Evolutionary conservation across 2,329 filamentous ascomycete genomes (phyloP).

Genomic region (Microdochium trichocladiopsis): DNA sequence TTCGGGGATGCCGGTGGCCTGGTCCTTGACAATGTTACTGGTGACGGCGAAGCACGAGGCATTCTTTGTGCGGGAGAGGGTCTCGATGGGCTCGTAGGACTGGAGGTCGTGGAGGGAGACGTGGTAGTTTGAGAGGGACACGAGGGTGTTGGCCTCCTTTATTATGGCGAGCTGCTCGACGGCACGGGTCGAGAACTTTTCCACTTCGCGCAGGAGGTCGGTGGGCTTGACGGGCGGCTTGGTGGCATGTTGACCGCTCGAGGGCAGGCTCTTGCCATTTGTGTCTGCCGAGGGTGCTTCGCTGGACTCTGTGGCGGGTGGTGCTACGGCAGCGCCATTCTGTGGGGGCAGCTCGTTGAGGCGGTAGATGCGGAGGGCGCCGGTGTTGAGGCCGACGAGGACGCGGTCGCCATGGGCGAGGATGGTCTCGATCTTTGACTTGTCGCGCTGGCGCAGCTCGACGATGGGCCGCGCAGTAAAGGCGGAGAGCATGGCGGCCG

Average conservation of each 20-base stretch:
- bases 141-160: conserved; percentile 86
- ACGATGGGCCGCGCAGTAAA: conserved; percentile 95
- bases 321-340: neutral
- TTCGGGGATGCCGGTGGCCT: conserved; percentile 78
- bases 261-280: conserved; percentile 10
- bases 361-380: conserved; percentile 82
- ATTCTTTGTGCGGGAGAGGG: conserved; percentile 74
- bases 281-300: conserved; percentile 4
- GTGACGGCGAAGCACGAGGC: conserved; percentile 88
- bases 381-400: conserved; percentile 85
- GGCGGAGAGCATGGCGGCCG: conserved; percentile 78
- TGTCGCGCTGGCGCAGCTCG: conserved; percentile 93
- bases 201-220: conserved; percentile 83
- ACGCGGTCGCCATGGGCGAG: conserved; percentile 88
- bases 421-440: conserved; percentile 94
- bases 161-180: conserved; percentile 93
- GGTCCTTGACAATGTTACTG: conserved; percentile 90
- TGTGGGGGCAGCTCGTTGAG: conserved; percentile 58
- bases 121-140: conserved; percentile 85
- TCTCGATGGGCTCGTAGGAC: conserved; percentile 75
- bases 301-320: conserved; percentile 3
- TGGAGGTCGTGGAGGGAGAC: conserved; percentile 87
- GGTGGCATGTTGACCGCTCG: conserved; percentile 8
- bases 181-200: conserved; percentile 85
- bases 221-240: conserved; percentile 47